A percentile compares a stretch with the other conserved stretches of the same genome.
These are phyloP conservation scores for Thielaviopsis ethacetica DNA, from an alignment of 2,329 filamentous ascomycete species.

Conservation along the genomic window DNA sequence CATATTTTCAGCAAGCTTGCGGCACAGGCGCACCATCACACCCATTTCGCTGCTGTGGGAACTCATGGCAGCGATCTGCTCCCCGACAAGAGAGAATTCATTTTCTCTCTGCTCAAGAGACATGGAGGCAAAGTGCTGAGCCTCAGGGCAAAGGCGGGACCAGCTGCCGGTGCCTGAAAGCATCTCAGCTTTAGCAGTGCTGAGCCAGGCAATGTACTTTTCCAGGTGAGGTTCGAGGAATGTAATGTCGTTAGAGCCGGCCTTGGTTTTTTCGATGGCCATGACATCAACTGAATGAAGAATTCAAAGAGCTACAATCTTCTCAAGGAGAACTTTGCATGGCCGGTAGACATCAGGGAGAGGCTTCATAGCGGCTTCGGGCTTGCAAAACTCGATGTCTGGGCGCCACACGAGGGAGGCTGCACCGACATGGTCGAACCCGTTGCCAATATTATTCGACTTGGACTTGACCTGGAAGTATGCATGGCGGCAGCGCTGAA, in stretches of 20 bases:
- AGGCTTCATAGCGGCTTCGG: background rate
- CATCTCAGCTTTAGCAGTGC: background rate
- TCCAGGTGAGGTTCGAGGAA: background rate
- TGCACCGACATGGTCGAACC: background rate
- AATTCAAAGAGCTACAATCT: background rate
- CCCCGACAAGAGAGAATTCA: background rate
- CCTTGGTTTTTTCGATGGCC: background rate
- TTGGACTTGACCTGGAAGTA: background rate
- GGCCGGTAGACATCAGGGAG: background rate
- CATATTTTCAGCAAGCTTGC: background rate
- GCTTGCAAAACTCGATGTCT: background rate
- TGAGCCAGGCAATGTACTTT: background rate
- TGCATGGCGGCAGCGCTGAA: background rate
- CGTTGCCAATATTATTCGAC: background rate
- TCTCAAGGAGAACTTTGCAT: background rate
- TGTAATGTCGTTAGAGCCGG: background rate
- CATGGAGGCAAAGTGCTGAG: background rate
- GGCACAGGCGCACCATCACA: background rate
- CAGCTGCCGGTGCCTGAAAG: background rate
- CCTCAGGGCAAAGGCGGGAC: background rate
- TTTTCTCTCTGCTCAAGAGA: background rate
- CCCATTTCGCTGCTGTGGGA: background rate
- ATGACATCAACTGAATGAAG: background rate
- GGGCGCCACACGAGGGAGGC: background rate
- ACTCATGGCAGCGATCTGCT: background rate